Evolutionary conservation across 139 green algal species (phyloP), one percentile per base, ranked within the genome.

Genomic region (Volvox africanus): DNA sequence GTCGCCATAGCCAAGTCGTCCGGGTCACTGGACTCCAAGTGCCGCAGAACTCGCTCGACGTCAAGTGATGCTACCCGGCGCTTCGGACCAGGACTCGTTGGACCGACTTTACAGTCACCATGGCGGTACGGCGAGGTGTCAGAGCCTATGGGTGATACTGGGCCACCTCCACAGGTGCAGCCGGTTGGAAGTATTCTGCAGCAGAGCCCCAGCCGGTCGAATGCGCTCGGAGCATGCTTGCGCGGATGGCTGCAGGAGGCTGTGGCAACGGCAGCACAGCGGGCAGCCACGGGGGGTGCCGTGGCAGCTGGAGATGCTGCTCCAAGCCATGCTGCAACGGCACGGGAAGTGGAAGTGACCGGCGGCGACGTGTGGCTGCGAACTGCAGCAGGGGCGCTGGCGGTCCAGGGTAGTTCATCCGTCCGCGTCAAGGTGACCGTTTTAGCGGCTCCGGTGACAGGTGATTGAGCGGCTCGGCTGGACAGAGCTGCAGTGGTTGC

Each of bases 41-140:
- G 86, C 11, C 86, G 86, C 30, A 90, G 30, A 73, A 90, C 86
- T 24, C 28, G 50, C 50, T 90, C 73, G 50, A 90, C 50, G 36
- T 83, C 86, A n/a, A 89, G 13, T 17, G 78, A 84, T 11, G 78
- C 78, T 24, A 37, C 13, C 30, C 61, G 61, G 75, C 32, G 75
- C 32, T 55, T 81, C 26, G 71, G 71, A n/a, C 22, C 71, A 18
- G 44, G 44, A 55, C 44, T 55, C 44, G 5, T 55, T 55, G 44
- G 9, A 55, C 67, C 67, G 11, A 26, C 67, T 75, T 6, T 12
- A 6, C 67, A 28, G 67, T 28, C 22, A 12, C 22, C 67, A 28
- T 28, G 3, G 67, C 24, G 22, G 67, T 75, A 12, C 22, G 67
- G 22, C 67, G 67, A 75, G 22, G 24, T 35, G 71, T 18, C 71